Evolutionary conservation across 2,329 filamentous ascomycete species (phyloP), one percentile per base, ranked within the genome.

Genomic region (Knufia fluminis): DNA sequence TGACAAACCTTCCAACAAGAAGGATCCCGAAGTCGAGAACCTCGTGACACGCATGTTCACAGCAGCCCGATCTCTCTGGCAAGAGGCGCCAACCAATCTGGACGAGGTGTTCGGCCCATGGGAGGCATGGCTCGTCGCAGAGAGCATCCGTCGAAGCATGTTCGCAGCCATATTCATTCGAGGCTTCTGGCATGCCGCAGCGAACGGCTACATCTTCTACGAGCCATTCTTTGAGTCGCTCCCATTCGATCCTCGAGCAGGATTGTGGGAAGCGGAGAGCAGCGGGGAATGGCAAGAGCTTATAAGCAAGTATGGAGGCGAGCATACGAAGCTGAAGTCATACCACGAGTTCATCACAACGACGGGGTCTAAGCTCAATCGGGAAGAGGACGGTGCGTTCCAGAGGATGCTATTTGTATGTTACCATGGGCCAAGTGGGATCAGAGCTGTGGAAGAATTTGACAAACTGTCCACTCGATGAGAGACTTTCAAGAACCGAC

Each of bases 211-310:
- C 28, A 54, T 48, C 39, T 48, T 46, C 38, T 56, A 56, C 31
- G 46, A 52, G n/a, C 56, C 56, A 16, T 46, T 54, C 41, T 49
- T 56, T 39, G 56, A 58, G 26, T 53, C 56, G 16, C 20, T 54
- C 19, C 54, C 54, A 0, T 54, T 58, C 28, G 56, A 58, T 42
- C 50, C 52, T 9, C 52, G 56, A 19, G 54, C 56, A 3, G 56
- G 54, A 1, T 28, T 56, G 14, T 56, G 56, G 54, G 54, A 58
- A 40, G 54, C 54, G 6, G 42, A 44, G n/a, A 55, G 48, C 2
- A 49, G 52, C 46, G 50, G 44, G 33, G 56, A 54, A 16, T 56
- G 56, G 54, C 35, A 41, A 16, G 41, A 46, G 14, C 50, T 49
- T 16, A 31, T 56, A 6, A 40, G 50, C 14, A 20, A 14, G 2